Evolutionary conservation across 768 basidiomycete species (phyloP), one percentile per base, ranked within the genome.

Genomic region (Porphyrellus cyaneotinctus): DNA sequence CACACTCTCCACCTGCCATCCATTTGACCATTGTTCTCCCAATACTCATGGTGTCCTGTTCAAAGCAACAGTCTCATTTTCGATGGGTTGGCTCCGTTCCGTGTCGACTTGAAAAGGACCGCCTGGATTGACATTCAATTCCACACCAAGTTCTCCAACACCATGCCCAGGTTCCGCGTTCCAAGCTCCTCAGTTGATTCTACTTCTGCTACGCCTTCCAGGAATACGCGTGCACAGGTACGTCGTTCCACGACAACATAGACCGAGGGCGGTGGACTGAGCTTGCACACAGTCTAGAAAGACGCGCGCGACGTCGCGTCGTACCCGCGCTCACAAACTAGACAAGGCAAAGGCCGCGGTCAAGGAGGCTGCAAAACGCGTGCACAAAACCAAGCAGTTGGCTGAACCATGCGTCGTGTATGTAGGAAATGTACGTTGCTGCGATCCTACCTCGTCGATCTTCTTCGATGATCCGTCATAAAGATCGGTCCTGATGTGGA

Each of bases 351-450:
- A 54, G 32, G 42, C 31, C 18, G 58, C 59, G 17, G 44, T 50
- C 37, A 60, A 57, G 14, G 49, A 56, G 2, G 61, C 64, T 11
- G 56, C 56, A 18, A 64, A 57, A 47, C 64, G 59, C 17, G 47
- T 10, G 11, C 47, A 50, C 31, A 54, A 3, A 18, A 43, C 52
- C 24, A 60, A 55, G 18, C 49, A 49, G 7, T 7, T 53, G 20
- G 43, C 17, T 10, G 63, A 58, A 9, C 64, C 63, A 50, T 66
- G 64, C 30, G 72, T 70, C 52, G 74, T 81, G 22, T 86, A 73
- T 58, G 79, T 85, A 18, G 85, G 86, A 36, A 87, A 87, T 62
- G 86, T 87, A 58, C 55, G 82, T 71, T 14, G 12, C 13, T 6
- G 7, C 33, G 10, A 11, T 31, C n/a, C n/a, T 38, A 43, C 38